Percentiles rank a stretch among this genome's conserved stretches.
These are phyloP conservation scores for Diospyros lotus DNA, from an alignment of 148 eudicot genomes.

Conservation along the genomic window DNA sequence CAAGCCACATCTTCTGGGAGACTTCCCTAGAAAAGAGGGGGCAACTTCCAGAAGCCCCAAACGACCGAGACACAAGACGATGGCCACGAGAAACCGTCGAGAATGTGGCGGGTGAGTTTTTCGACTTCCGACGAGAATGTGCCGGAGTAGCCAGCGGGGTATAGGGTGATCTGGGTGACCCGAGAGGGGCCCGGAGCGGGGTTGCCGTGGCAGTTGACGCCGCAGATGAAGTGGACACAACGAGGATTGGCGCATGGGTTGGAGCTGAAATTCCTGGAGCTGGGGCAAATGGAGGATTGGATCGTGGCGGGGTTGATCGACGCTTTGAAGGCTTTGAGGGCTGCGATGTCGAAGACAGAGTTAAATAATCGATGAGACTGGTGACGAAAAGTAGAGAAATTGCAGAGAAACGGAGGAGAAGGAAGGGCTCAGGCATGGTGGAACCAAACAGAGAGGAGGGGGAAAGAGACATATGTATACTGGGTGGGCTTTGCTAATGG, in stretches of 20 bases:
- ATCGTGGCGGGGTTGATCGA: conserved; percentile 50
- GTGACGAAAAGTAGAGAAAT: conserved; percentile 17
- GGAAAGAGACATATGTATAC: neutral
- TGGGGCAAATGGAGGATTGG: conserved; percentile 54
- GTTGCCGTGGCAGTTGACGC: conserved; percentile 47
- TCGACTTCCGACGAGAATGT: conserved; percentile 65
- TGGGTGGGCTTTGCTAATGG: too few species aligned
- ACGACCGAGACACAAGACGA: too few species aligned
- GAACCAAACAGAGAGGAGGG: neutral
- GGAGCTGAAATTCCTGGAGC: conserved; percentile 59
- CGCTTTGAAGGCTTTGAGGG: conserved; percentile 65
- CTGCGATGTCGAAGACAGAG: conserved; percentile 52
- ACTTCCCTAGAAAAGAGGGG: too few species aligned
- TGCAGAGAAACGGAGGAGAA: conserved; percentile 20
- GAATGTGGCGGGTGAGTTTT: conserved; percentile 45
- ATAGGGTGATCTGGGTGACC: conserved; percentile 63
- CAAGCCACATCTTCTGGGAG: too few species aligned
- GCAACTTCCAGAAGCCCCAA: too few species aligned
- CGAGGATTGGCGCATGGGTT: conserved; percentile 65
- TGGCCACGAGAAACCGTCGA: conserved; percentile 60
- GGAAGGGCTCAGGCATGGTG: conserved; percentile 17
- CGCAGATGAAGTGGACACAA: conserved; percentile 66
- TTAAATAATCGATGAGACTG: conserved; percentile 18
- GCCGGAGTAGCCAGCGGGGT: conserved; percentile 63
- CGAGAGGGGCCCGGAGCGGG: neutral